Evolutionary conservation across 768 basidiomycete genomes (phyloP).

Genomic region (Ramaria rubella): DNA sequence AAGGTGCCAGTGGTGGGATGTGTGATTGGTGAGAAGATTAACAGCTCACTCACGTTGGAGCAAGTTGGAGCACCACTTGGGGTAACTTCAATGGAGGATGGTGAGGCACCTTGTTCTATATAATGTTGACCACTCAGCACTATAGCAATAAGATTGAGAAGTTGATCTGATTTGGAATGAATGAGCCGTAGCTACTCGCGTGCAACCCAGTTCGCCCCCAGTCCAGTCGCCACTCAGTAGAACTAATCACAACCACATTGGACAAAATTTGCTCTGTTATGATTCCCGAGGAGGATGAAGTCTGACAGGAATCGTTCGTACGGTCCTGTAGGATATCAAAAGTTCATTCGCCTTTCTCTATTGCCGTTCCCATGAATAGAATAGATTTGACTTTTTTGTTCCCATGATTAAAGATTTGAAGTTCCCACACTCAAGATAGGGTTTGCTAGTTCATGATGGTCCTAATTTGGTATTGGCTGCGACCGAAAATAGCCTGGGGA

Average conservation of each 20-base stretch:
- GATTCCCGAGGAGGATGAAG: no score
- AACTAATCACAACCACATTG: constrained; percentile 40
- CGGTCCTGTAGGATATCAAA: no score
- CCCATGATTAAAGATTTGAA: no score
- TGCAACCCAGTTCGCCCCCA: constrained; percentile 41
- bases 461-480: no score
- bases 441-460: no score
- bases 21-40: neutral
- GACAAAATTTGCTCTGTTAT: constrained; percentile 40
- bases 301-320: no score
- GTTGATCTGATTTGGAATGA: constrained; percentile 35
- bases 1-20: neutral
- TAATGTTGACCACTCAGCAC: constrained; percentile 35
- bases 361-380: no score
- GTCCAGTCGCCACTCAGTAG: constrained; percentile 39
- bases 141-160: constrained; percentile 40
- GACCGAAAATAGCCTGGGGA: no score
- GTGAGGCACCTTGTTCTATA: constrained; percentile 35
- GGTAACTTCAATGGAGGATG: constrained; percentile 8
- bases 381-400: no score
- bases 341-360: no score
- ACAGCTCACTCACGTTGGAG: neutral
- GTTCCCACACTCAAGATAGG: no score
- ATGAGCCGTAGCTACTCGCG: constrained; percentile 38
- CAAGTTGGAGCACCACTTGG: neutral